These are phyloP conservation scores for Haematococcus sp. DNA, from an alignment of 139 green algal species.

Conservation along the genomic window DNA sequence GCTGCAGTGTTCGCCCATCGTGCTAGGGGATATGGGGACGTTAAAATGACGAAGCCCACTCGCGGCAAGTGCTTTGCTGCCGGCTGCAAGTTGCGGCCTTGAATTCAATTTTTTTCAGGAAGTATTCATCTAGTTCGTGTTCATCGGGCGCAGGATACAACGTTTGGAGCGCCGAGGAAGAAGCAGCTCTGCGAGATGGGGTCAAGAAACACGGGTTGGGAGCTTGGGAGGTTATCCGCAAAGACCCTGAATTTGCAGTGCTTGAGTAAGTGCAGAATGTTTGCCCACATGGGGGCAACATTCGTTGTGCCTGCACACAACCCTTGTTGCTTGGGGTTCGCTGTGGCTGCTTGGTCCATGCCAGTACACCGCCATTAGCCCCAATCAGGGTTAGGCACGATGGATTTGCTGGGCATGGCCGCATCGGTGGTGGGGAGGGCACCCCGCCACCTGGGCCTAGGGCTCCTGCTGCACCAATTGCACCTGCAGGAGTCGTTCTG, in stretches of 20 bases:
- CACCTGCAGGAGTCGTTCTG: conserved; percentile 48
- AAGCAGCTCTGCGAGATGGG: conserved; percentile 25
- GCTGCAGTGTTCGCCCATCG: too few relatives aligned
- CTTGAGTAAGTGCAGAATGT: conserved; percentile 40
- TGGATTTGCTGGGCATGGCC: too few relatives aligned
- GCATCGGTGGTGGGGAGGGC: too few relatives aligned
- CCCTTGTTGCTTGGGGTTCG: not conserved
- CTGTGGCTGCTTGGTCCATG: not conserved
- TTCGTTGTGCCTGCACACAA: not conserved
- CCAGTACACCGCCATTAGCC: not conserved
- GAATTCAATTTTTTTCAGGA: too few relatives aligned
- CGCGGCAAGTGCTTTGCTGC: too few relatives aligned
- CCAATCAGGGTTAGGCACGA: too few relatives aligned
- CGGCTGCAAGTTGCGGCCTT: too few relatives aligned
- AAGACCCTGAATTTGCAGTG: conserved; percentile 55
- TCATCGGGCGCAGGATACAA: conserved; percentile 6
- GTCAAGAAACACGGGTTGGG: conserved; percentile 71
- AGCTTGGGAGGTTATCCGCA: conserved; percentile 74
- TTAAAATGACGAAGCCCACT: too few relatives aligned
- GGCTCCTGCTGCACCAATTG: too few relatives aligned
- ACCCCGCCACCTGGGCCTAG: too few relatives aligned
- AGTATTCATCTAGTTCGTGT: too few relatives aligned
- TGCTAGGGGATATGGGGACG: too few relatives aligned
- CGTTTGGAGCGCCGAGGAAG: conserved; percentile 19
- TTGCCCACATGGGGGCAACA: not conserved